These are phyloP conservation scores for Botrytis cinerea DNA, from an alignment of 2,329 filamentous ascomycete species.

Conservation along the genomic window DNA sequence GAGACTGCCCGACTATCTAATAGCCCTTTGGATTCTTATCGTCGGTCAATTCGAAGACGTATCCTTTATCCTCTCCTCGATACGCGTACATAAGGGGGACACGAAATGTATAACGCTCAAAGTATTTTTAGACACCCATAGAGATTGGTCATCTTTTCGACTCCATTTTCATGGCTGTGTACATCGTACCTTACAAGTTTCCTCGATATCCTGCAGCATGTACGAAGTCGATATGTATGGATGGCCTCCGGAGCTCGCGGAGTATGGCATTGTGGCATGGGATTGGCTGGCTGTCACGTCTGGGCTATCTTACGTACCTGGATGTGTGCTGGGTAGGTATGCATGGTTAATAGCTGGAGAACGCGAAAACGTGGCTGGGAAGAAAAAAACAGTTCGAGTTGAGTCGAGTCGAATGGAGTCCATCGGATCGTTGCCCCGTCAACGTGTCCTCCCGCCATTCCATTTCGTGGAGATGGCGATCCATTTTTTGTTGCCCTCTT, in stretches of 20 bases:
- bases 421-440: background rate
- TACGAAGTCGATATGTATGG: background rate
- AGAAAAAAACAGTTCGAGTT: background rate
- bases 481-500: background rate
- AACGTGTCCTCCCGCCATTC: conserved; percentile 15
- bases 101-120: background rate
- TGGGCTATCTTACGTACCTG: background rate
- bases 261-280: rapidly evolving
- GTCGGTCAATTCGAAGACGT: too few species aligned
- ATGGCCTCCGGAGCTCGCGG: background rate
- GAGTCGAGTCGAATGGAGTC: background rate
- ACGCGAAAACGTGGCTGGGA: conserved; percentile 7
- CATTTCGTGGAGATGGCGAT: conserved; percentile 15
- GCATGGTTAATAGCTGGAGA: background rate
- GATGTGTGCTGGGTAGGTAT: background rate
- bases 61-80: too few species aligned
- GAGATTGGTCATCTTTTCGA: background rate
- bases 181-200: background rate
- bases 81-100: background rate
- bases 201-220: background rate
- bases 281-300: background rate
- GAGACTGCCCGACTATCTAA: too few species aligned
- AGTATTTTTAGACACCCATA: background rate
- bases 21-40: too few species aligned
- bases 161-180: conserved; percentile 16